Conservation (phyloP, 2,329 filamentous ascomycete genomes). For the Metarhizium brunneum region DNA sequence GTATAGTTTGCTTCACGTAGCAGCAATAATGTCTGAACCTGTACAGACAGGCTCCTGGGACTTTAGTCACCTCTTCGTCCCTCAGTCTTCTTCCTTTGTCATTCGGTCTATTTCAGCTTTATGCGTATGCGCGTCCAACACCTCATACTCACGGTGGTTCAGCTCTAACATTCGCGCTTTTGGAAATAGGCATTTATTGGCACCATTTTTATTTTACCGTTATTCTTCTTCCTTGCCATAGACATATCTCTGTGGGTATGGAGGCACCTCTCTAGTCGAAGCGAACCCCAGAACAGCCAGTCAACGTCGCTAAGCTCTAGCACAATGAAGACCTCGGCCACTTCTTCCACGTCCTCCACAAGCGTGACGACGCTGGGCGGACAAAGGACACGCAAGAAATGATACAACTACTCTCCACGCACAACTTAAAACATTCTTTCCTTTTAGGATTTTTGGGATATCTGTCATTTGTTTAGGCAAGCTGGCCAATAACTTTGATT, state of each 20-base stretch:
- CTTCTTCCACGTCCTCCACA: background rate
- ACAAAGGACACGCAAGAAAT: constrained; percentile 5
- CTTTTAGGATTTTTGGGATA: constrained; percentile 7
- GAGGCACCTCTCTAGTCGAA: constrained; percentile 26
- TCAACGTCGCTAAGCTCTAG: background rate
- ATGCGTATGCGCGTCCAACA: constrained; percentile 22
- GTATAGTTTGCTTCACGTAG: background rate
- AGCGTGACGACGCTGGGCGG: constrained; percentile 1
- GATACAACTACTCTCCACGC: background rate
- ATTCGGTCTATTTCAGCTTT: constrained; percentile 27
- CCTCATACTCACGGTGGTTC: background rate
- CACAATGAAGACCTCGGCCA: background rate
- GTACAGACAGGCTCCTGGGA: constrained; percentile 15
- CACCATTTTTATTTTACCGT: constrained; percentile 35
- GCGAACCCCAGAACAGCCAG: constrained; percentile 1
- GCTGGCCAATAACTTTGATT: constrained; percentile 73
- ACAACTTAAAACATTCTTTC: background rate
- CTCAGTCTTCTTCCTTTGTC: constrained; percentile 19
- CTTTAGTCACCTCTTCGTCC: constrained; percentile 15
- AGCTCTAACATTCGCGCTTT: constrained; percentile 7
- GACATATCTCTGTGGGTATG: constrained; percentile 46
- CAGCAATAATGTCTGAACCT: constrained; percentile 17
- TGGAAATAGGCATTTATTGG: constrained; percentile 31
- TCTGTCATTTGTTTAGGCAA: constrained; percentile 33
- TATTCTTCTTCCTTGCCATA: constrained; percentile 37